phyloP scores from a whole-genome alignment of 768 basidiomycete genomes.

The Multifurca ochricompacta region DNA sequence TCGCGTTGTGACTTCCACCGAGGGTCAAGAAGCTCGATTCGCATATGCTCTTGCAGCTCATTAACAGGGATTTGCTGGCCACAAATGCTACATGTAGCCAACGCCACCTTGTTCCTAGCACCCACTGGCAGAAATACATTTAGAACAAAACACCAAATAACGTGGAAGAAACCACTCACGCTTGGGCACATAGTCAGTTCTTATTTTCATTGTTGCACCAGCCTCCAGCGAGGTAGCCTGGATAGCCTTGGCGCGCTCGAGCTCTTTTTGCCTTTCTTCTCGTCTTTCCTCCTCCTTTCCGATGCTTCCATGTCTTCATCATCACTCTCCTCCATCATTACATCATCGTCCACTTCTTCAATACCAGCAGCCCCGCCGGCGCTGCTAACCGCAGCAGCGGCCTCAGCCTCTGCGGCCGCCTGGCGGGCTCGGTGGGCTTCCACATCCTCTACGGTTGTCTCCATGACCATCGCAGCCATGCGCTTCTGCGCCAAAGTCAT shows the following conservation, averaged over 20 bases:
- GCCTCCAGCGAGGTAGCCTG: conserved; percentile 70
- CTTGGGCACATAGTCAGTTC: conserved; percentile 94
- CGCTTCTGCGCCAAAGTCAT: conserved; percentile 97
- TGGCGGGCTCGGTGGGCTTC: conserved; percentile 75
- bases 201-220: conserved; percentile 83
- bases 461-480: conserved; percentile 98
- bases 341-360: conserved; percentile 49
- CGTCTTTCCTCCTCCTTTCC: conserved; percentile 56
- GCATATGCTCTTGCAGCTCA: conserved; percentile 95
- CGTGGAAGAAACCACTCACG: conserved; percentile 40
- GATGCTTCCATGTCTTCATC: conserved; percentile 62
- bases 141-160: background rate
- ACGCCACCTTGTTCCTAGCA: conserved; percentile 56
- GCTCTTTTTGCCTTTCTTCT: conserved; percentile 60
- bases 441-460: conserved; percentile 81
- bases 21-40: conserved; percentile 95
- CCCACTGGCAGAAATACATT: conserved; percentile 43
- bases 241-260: conserved; percentile 71
- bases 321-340: conserved; percentile 75
- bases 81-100: conserved; percentile 88
- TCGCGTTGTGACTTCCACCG: conserved; percentile 97
- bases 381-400: conserved; percentile 68
- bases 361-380: conserved; percentile 40
- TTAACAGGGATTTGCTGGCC: conserved; percentile 95
- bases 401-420: conserved; percentile 80